These are phyloP conservation scores for Kwoniella shivajii DNA, from an alignment of 1,284 basidiomycete genomes.

Conservation along the genomic window DNA sequence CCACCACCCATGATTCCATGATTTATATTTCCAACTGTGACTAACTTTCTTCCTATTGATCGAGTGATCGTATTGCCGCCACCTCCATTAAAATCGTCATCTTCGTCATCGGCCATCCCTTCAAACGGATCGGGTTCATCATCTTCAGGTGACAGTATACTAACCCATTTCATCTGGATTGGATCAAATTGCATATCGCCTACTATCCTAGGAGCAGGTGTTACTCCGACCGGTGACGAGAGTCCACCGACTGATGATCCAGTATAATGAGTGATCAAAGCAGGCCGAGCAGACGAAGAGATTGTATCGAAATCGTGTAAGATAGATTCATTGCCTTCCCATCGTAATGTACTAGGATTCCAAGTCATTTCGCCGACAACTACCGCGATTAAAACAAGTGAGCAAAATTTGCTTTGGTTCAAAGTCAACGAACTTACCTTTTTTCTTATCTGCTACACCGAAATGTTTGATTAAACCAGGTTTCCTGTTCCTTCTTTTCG, in stretches of 20 bases:
- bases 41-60: slow-evolving; percentile 28
- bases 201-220: slow-evolving; percentile 65
- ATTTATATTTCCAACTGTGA: slow-evolving; percentile 23
- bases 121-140: slow-evolving; percentile 92
- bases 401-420: background rate
- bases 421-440: slow-evolving; percentile 62
- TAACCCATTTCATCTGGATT: slow-evolving; percentile 89
- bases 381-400: slow-evolving; percentile 39
- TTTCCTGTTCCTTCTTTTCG: slow-evolving; percentile 66
- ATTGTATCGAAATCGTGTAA: slow-evolving; percentile 82
- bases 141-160: slow-evolving; percentile 76
- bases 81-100: slow-evolving; percentile 61
- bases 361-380: slow-evolving; percentile 95
- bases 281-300: slow-evolving; percentile 83
- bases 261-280: slow-evolving; percentile 87
- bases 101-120: slow-evolving; percentile 82
- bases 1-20: slow-evolving; percentile 30
- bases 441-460: slow-evolving; percentile 68
- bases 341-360: slow-evolving; percentile 83
- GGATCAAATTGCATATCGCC: slow-evolving; percentile 99
- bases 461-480: slow-evolving; percentile 75
- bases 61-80: slow-evolving; percentile 71
- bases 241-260: slow-evolving; percentile 63
- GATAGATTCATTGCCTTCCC: slow-evolving; percentile 94
- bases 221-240: slow-evolving; percentile 56